A percentile compares a stretch with the other conserved stretches of the same genome.
Evolutionary conservation across 2,329 filamentous ascomycete species (phyloP).

Genomic region (Cadophora sp.): DNA sequence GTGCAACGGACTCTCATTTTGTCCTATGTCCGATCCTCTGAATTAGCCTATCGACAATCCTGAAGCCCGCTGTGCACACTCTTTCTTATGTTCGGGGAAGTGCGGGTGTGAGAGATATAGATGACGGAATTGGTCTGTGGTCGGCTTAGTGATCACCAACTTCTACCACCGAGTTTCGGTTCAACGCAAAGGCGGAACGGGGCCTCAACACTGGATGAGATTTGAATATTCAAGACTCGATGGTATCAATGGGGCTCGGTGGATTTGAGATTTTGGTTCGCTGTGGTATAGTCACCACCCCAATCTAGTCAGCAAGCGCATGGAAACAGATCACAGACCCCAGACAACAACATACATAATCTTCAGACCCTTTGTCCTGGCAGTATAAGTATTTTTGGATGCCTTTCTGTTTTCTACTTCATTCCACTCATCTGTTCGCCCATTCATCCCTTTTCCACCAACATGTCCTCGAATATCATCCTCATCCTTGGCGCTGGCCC

Average conservation of each 20-base stretch:
- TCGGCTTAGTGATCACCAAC: background rate
- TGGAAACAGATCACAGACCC: no score
- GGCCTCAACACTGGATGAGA: background rate
- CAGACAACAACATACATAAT: no score
- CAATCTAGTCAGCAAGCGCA: no score
- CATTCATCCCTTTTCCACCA: conserved; percentile 1
- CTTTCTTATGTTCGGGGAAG: background rate
- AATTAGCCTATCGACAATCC: conserved; percentile 47
- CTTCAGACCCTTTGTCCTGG: no score
- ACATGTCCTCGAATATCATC: conserved; percentile 34
- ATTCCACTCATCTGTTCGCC: conserved; percentile 1
- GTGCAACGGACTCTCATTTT: background rate
- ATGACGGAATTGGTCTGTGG: background rate
- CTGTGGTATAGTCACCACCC: no score
- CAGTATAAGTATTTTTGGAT: background rate
- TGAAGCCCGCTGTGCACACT: background rate
- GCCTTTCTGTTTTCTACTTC: background rate
- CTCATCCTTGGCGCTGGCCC: conserved; percentile 51
- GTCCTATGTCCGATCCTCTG: background rate
- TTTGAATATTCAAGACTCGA: background rate
- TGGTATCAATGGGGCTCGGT: conserved; percentile 39
- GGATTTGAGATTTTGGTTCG: background rate
- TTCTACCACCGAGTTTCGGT: background rate
- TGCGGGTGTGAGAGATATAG: background rate
- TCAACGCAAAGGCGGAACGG: background rate